These are phyloP conservation scores for Saraca asoca DNA, from an alignment of 331 rosid species.

Conservation along the genomic window DNA sequence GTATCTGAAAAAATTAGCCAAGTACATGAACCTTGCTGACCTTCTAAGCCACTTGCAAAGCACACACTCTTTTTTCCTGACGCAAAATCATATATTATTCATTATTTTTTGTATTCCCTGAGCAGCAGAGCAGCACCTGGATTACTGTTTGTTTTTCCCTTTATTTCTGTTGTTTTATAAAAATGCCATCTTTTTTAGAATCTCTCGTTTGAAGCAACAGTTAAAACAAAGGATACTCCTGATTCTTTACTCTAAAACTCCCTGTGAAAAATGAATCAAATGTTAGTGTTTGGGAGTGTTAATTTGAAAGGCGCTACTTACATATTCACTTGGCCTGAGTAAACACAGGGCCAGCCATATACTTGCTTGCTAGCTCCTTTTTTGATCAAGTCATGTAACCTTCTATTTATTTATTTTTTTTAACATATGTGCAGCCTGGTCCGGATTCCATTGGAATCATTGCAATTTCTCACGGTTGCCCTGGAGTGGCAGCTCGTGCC, in stretches of 20 bases:
- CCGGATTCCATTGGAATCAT: conserved; percentile 99
- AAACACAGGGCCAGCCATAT: background rate
- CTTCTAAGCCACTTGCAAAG: conserved; percentile 43
- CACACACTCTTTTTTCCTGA: too few species aligned
- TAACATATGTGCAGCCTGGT: conserved; percentile 82
- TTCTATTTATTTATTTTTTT: background rate
- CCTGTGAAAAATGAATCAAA: background rate
- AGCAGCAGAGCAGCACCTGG: too few species aligned
- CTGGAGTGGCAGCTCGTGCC: conserved; percentile 99
- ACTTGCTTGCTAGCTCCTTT: background rate
- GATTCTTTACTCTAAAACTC: too few species aligned
- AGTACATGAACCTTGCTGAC: conserved; percentile 36
- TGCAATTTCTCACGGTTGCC: conserved; percentile 97
- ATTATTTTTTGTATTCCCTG: too few species aligned
- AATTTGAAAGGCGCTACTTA: background rate
- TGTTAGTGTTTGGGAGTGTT: background rate
- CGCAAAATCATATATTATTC: too few species aligned
- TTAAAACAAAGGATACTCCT: background rate
- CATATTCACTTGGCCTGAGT: background rate
- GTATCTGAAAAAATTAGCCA: conserved; percentile 13
- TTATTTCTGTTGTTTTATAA: background rate
- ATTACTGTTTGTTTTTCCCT: too few species aligned
- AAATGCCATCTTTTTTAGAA: background rate
- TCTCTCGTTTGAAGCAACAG: background rate
- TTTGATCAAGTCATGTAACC: background rate